Conservation (phyloP, 345 rosid genomes). For the Boechera divaricarpa region DNA sequence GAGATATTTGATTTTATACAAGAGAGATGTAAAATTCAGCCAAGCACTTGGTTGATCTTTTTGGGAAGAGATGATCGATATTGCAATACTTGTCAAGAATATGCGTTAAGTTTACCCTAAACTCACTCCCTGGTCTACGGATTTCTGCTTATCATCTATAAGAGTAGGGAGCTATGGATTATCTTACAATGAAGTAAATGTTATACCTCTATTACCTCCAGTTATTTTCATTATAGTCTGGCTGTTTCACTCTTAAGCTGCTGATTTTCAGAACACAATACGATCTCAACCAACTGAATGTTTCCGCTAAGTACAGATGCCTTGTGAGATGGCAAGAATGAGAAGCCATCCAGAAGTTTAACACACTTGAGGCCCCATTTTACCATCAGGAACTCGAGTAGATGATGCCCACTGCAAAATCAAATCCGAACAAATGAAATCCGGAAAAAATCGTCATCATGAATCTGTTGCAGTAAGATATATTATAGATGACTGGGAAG, state of each 20-base stretch:
- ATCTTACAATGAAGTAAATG: neutral
- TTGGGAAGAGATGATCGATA: no score
- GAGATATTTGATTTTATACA: no score
- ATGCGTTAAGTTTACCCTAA: no score
- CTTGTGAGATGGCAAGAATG: conserved; percentile 78
- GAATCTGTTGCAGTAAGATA: neutral
- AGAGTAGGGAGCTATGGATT: neutral
- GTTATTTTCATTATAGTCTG: neutral
- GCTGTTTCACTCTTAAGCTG: conserved; percentile 1
- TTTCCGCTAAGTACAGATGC: conserved; percentile 67
- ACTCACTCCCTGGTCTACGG: no score
- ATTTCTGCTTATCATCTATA: no score
- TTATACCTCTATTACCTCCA: neutral
- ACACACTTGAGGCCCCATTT: conserved; percentile 86
- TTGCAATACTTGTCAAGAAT: no score
- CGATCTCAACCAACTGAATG: conserved; percentile 80
- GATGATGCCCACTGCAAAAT: conserved; percentile 83
- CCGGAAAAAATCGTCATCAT: neutral
- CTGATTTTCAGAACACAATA: conserved; percentile 35
- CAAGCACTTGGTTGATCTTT: no score
- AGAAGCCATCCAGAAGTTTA: conserved; percentile 79
- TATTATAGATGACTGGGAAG: neutral
- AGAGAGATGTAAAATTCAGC: no score
- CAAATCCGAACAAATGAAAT: neutral
- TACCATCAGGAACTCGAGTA: conserved; percentile 84